Conservation (phyloP, 768 basidiomycete genomes). For the Cubamyces sp. region DNA sequence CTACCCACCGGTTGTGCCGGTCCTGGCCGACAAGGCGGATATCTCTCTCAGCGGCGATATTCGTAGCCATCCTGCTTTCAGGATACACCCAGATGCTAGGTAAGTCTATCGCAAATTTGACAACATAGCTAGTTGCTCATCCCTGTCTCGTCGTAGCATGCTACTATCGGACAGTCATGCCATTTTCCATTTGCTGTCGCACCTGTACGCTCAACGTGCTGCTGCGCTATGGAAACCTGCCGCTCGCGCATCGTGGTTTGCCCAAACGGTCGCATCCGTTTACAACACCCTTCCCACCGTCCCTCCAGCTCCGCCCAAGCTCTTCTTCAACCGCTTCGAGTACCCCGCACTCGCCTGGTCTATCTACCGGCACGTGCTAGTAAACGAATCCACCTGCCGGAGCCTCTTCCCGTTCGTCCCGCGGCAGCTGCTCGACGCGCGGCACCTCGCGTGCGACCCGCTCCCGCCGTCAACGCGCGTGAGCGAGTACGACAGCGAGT, state of each 20-base stretch:
- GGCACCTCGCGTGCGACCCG: slow-evolving; percentile 81
- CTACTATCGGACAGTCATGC: slow-evolving; percentile 41
- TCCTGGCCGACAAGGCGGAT: slow-evolving; percentile 87
- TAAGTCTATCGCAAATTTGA: slow-evolving; percentile 39
- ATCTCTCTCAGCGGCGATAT: slow-evolving; percentile 61
- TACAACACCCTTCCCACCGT: slow-evolving; percentile 40
- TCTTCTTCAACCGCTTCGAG: slow-evolving; percentile 44
- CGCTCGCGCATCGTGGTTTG: slow-evolving; percentile 66
- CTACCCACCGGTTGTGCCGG: slow-evolving; percentile 81
- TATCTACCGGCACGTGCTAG: slow-evolving; percentile 75
- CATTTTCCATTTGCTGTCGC: slow-evolving; percentile 77
- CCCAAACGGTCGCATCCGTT: slow-evolving; percentile 51
- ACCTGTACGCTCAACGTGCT: slow-evolving; percentile 85
- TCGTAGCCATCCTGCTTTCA: slow-evolving; percentile 63
- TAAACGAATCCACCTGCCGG: slow-evolving; percentile 60
- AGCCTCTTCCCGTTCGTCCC: slow-evolving; percentile 77
- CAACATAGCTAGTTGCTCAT: neutral
- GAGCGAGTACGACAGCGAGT: slow-evolving; percentile 69
- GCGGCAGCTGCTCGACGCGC: slow-evolving; percentile 49
- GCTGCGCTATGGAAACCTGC: slow-evolving; percentile 82
- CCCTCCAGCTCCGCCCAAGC: slow-evolving; percentile 39
- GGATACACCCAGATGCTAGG: slow-evolving; percentile 70
- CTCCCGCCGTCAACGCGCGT: slow-evolving; percentile 70
- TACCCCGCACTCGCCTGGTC: slow-evolving; percentile 49
- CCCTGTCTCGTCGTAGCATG: slow-evolving; percentile 17